These are phyloP conservation scores for Penicillium griseofulvum DNA, from an alignment of 2,329 filamentous ascomycete species.

Conservation along the genomic window DNA sequence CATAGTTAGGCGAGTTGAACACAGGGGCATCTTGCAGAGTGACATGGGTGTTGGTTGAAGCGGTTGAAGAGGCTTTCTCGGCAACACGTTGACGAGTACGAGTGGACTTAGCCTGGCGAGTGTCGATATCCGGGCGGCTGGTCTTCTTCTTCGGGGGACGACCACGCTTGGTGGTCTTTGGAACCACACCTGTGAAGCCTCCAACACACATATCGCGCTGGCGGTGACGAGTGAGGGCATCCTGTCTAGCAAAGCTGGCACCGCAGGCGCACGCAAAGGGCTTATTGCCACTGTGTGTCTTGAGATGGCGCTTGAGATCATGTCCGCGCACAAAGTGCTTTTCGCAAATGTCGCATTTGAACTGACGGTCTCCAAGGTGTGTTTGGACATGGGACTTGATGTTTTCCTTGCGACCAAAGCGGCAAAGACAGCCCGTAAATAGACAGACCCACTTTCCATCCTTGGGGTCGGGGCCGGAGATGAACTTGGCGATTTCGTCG, in stretches of 20 bases:
- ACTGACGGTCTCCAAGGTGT: slow-evolving; percentile 93
- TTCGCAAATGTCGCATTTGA: slow-evolving; percentile 85
- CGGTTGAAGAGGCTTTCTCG: slow-evolving; percentile 37
- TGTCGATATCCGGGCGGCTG: slow-evolving; percentile 58
- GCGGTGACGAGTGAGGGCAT: slow-evolving; percentile 88
- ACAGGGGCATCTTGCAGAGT: slow-evolving; percentile 35
- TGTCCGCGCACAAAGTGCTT: slow-evolving; percentile 98
- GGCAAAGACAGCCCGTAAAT: slow-evolving; percentile 77
- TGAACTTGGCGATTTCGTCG: slow-evolving; percentile 77
- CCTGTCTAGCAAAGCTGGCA: slow-evolving; percentile 90
- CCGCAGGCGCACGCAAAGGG: slow-evolving; percentile 93
- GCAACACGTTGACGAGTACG: slow-evolving; percentile 49
- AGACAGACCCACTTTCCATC: slow-evolving; percentile 77
- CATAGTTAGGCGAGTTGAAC: slow-evolving; percentile 44
- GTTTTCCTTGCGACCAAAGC: slow-evolving; percentile 96
- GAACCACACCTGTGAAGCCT: slow-evolving; percentile 77
- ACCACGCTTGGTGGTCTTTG: slow-evolving; percentile 65
- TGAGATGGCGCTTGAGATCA: slow-evolving; percentile 93
- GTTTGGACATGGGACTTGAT: slow-evolving; percentile 98
- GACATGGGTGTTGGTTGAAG: slow-evolving; percentile 11
- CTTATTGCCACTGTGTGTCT: slow-evolving; percentile 95
- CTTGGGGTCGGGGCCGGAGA: slow-evolving; percentile 67
- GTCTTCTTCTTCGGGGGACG: slow-evolving; percentile 62
- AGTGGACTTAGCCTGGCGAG: slow-evolving; percentile 56
- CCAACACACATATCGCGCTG: slow-evolving; percentile 97